Conservation (phyloP, 2,329 filamentous ascomycete species). For the Onygenales sp. region DNA sequence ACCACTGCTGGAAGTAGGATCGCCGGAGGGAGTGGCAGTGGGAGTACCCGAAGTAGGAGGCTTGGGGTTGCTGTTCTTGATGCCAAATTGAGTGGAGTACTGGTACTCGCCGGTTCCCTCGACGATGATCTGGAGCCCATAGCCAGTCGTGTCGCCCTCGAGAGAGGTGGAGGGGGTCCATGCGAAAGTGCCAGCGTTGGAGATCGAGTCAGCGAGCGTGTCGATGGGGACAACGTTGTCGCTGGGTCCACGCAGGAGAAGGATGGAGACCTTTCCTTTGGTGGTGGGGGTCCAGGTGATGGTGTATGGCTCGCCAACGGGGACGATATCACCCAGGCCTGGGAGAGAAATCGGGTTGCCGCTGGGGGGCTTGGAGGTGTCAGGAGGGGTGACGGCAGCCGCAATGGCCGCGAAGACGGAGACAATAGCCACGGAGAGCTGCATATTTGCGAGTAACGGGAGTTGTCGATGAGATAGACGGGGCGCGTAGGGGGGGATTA, state of each 20-base stretch:
- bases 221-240: slow-evolving; percentile 43
- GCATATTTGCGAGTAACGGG: slow-evolving; percentile 22
- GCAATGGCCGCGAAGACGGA: slow-evolving; percentile 30
- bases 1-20: slow-evolving; percentile 6
- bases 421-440: slow-evolving; percentile 28
- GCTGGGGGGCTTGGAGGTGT: slow-evolving; percentile 24
- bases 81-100: slow-evolving; percentile 53
- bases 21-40: slow-evolving; percentile 6
- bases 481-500: neutral
- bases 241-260: slow-evolving; percentile 51
- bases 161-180: slow-evolving; percentile 46
- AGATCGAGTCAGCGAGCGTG: slow-evolving; percentile 43
- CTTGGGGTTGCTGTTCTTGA: slow-evolving; percentile 27
- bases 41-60: slow-evolving; percentile 5
- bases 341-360: slow-evolving; percentile 50
- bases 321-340: slow-evolving; percentile 43
- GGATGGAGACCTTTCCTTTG: slow-evolving; percentile 40
- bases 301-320: slow-evolving; percentile 45
- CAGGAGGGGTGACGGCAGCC: slow-evolving; percentile 27
- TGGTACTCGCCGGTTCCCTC: slow-evolving; percentile 52
- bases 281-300: slow-evolving; percentile 47
- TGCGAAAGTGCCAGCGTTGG: slow-evolving; percentile 46
- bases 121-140: slow-evolving; percentile 54
- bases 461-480: slow-evolving; percentile 1
- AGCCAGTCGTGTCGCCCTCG: slow-evolving; percentile 41